Evolutionary conservation across 2,329 filamentous ascomycete species (phyloP).

Genomic region (Ophiostoma quercus): DNA sequence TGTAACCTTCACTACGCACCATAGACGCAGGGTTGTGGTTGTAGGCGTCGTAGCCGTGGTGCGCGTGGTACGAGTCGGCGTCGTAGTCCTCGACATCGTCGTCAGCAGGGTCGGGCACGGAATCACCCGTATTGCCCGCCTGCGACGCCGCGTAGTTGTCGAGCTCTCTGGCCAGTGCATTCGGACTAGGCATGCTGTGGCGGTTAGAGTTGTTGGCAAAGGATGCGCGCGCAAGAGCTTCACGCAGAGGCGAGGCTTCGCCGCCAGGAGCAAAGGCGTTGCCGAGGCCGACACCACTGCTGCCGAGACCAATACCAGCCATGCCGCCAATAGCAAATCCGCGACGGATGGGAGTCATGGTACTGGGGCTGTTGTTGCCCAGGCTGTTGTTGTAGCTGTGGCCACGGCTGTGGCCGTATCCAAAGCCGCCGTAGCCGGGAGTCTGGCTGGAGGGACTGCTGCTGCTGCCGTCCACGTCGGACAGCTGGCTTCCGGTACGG

Average conservation of each 20-base stretch:
- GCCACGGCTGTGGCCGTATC: constrained; percentile 2
- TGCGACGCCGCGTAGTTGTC: constrained; percentile 16
- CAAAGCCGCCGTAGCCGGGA: not conserved
- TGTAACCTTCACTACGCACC: constrained; percentile 19
- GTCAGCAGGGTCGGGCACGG: not conserved
- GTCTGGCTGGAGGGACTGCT: constrained; percentile 26
- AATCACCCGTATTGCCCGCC: constrained; percentile 4
- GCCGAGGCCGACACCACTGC: constrained; percentile 7
- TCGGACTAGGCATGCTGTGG: constrained; percentile 26
- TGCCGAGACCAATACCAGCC: constrained; percentile 12
- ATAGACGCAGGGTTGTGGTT: constrained; percentile 15
- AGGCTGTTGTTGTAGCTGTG: constrained; percentile 9
- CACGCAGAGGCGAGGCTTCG: constrained; percentile 27
- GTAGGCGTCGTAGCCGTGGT: not conserved
- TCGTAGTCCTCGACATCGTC: constrained; percentile 14
- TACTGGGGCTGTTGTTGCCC: constrained; percentile 7
- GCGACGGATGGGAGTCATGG: constrained; percentile 20
- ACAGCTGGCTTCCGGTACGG: constrained; percentile 32
- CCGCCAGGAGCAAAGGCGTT: constrained; percentile 28
- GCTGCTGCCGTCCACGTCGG: constrained; percentile 20
- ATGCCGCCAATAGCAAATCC: constrained; percentile 19
- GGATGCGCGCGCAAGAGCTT: constrained; percentile 26
- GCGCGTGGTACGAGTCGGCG: constrained; percentile 3
- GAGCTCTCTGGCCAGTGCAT: constrained; percentile 22
- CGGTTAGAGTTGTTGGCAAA: constrained; percentile 22